Evolutionary conservation across 768 basidiomycete species (phyloP).

Genomic region (Exidia glandulosa): DNA sequence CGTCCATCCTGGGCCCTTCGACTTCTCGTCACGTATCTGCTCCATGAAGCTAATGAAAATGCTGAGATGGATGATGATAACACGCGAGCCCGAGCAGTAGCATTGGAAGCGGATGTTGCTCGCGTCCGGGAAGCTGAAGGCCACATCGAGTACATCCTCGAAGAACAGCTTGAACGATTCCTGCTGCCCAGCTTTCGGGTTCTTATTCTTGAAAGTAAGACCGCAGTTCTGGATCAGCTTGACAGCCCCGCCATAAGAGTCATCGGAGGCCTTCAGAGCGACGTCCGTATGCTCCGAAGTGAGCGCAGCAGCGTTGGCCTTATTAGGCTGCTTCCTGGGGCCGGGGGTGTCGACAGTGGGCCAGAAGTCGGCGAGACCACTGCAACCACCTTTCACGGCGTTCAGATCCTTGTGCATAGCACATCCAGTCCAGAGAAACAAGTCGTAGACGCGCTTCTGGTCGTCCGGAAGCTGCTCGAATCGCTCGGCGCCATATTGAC

Average conservation of each 20-base stretch:
- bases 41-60: conserved; percentile 13
- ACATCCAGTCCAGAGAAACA: conserved; percentile 11
- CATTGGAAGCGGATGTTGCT: conserved; percentile 15
- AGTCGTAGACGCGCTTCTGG: conserved; percentile 9
- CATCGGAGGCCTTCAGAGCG: neutral
- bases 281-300: neutral
- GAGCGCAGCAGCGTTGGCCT: conserved; percentile 16
- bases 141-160: conserved; percentile 1
- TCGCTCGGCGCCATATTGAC: conserved; percentile 8
- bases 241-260: conserved; percentile 13
- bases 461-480: conserved; percentile 7
- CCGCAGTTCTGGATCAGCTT: conserved; percentile 20
- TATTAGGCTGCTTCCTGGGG: conserved; percentile 20
- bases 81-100: conserved; percentile 10
- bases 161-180: conserved; percentile 12
- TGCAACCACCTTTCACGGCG: conserved; percentile 6
- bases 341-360: conserved; percentile 4
- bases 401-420: conserved; percentile 11
- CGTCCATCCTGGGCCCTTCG: conserved; percentile 5
- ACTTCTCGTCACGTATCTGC: conserved; percentile 10
- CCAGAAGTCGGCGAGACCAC: conserved; percentile 5
- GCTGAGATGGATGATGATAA: conserved; percentile 8
- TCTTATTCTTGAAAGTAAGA: conserved; percentile 23
- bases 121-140: conserved; percentile 12
- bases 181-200: conserved; percentile 24